Percentiles rank a stretch among this genome's conserved stretches.
Conservation (phyloP, 805 yeast genomes). For the Nakazawaea anatomiae region DNA sequence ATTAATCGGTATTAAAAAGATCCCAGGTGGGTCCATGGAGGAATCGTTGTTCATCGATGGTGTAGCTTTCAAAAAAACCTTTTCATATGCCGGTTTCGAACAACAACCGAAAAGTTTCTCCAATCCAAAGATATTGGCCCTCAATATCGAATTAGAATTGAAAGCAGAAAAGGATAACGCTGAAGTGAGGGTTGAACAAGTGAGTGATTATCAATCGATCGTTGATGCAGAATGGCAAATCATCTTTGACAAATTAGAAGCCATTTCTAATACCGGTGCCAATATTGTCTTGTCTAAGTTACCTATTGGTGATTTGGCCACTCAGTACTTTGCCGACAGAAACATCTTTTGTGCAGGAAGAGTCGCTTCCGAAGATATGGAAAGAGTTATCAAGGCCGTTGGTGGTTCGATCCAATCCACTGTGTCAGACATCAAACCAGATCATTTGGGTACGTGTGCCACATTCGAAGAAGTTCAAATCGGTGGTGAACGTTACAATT, state of each 20-base stretch:
- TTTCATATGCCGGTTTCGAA: constrained; percentile 97
- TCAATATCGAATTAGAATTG: constrained; percentile 91
- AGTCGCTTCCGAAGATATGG: constrained; percentile 83
- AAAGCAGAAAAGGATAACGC: constrained; percentile 99
- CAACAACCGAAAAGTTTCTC: constrained; percentile 89
- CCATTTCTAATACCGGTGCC: constrained; percentile 81
- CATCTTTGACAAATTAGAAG: constrained; percentile 78
- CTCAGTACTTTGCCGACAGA: constrained; percentile 96
- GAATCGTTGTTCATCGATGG: constrained; percentile 87
- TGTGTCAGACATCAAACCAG: constrained; percentile 58
- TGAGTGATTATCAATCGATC: constrained; percentile 87
- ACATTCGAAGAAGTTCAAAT: constrained; percentile 89
- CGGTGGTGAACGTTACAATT: constrained; percentile 91
- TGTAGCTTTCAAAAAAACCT: constrained; percentile 96
- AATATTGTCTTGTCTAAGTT: constrained; percentile 87
- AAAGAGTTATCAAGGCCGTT: constrained; percentile 86
- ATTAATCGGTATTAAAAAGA: constrained; percentile 89
- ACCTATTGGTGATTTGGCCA: constrained; percentile 98
- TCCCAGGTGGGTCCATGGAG: constrained; percentile 95
- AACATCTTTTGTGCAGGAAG: constrained; percentile 97
- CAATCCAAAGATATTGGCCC: constrained; percentile 75
- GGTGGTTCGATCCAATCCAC: constrained; percentile 88
- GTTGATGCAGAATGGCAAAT: constrained; percentile 99
- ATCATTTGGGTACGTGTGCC: constrained; percentile 81
- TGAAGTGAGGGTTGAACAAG: constrained; percentile 93